Evolutionary conservation across 2,329 filamentous ascomycete genomes (phyloP), one percentile per base, ranked within the genome.

Genomic region (Immersiporthe knoxdaviesiana): DNA sequence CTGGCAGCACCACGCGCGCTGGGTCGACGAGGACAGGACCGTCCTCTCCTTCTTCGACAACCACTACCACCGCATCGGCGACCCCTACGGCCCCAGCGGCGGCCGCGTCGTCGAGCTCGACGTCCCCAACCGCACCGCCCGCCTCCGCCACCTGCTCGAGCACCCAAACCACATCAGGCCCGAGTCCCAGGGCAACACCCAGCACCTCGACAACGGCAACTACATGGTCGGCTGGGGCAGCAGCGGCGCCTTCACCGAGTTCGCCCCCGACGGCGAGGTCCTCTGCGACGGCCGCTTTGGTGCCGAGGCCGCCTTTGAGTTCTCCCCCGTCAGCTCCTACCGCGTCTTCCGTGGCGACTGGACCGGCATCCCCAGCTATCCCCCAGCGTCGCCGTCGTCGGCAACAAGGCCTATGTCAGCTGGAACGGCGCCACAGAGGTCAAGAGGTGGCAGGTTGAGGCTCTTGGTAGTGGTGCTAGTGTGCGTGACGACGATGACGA

Each of bases 121-220:
- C 69, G 35, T 72, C 24, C 67, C 66, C 11, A 71, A 66, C 21
- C 76, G 74, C 74, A 78, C 77, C 10, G 77, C 72, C 3, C 68
- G 73, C 39, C 67, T 78, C 10, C 74, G 77, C 3, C 68, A 72
- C 8, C 76, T 78, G 59, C 76, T 75, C 71, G 74, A 67, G 63
- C 77, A 79, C 67, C 77, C 78, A 50, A 68, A 21, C 59, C 60
- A 66, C 50, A 68, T 69, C 63, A 63, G 47, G 44, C 63, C 69
- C 60, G 67, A 65, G 64, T 71, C 71, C n/a, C 82, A 83, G 70
- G 81, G 81, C 8, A 81, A 78, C n/a, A 83, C 85, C 41, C 87
- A 90, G 72, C 73, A 86, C 7, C 80, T 90, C 0, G 81, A 84
- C 0, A 83, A 83, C 65, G 84, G 84, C 44, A 84, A 87, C 68